Conservation (phyloP, 495 filamentous ascomycete species). For the Wilcoxina mikolae region DNA sequence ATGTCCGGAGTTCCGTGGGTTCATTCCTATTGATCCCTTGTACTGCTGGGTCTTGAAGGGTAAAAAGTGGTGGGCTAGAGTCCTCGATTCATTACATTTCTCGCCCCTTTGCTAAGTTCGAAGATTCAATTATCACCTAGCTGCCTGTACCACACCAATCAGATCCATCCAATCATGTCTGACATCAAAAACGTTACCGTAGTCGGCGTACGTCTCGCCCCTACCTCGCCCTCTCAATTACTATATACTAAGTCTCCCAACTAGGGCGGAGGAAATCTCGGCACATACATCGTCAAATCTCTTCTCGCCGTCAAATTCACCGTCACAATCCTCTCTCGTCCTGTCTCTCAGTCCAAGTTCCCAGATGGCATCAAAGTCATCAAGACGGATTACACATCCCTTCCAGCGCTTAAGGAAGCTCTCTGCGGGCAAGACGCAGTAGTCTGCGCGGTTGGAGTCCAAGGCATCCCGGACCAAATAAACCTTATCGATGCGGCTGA, state of each 20-base stretch:
- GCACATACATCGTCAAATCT: constrained; percentile 39
- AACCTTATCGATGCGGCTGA: constrained; percentile 46
- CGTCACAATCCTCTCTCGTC: constrained; percentile 45
- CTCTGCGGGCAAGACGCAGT: constrained; percentile 44
- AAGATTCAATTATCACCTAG: too few relatives aligned
- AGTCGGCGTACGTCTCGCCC: constrained; percentile 33
- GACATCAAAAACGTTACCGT: constrained; percentile 39
- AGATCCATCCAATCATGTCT: too few relatives aligned
- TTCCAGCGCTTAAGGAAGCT: constrained; percentile 37
- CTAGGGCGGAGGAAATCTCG: constrained; percentile 46
- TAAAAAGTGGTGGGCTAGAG: too few relatives aligned
- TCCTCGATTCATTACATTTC: too few relatives aligned
- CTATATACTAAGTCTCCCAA: constrained; percentile 1
- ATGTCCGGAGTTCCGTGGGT: too few relatives aligned
- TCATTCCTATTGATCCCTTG: too few relatives aligned
- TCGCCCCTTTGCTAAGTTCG: too few relatives aligned
- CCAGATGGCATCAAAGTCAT: constrained; percentile 10
- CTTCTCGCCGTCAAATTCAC: constrained; percentile 40
- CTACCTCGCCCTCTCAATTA: not conserved
- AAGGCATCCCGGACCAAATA: constrained; percentile 32
- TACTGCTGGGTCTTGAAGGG: too few relatives aligned
- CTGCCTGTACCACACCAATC: too few relatives aligned
- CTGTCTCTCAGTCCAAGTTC: constrained; percentile 31
- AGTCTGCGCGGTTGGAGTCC: constrained; percentile 36
- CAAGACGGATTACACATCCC: constrained; percentile 41